These are phyloP conservation scores for Tetradesmus lagerheimii DNA, from an alignment of 139 green algal species.

Conservation along the genomic window DNA sequence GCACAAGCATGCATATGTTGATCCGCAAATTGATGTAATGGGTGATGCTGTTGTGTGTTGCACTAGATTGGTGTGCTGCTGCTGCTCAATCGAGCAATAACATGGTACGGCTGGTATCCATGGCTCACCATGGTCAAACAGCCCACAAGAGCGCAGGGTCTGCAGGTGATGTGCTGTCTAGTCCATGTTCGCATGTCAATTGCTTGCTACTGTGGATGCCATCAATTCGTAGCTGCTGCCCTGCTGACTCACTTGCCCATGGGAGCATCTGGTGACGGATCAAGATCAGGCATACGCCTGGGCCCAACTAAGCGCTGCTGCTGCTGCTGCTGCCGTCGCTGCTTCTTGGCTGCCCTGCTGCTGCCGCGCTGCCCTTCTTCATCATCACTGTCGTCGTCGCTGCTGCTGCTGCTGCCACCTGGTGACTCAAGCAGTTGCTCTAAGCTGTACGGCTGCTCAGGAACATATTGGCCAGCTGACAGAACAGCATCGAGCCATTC, in stretches of 20 bases:
- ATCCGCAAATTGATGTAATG: too few species aligned
- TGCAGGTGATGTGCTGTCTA: not conserved
- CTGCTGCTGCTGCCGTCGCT: not conserved
- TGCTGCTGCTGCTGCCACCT: not conserved
- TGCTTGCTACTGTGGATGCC: too few species aligned
- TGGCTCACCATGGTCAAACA: too few species aligned
- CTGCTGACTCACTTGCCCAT: constrained; percentile 32
- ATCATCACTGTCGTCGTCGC: not conserved
- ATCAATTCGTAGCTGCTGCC: too few species aligned
- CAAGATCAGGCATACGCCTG: constrained; percentile 30
- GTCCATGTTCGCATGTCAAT: too few species aligned
- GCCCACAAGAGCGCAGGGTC: not conserved
- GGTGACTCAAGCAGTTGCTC: not conserved
- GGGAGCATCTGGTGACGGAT: constrained; percentile 26
- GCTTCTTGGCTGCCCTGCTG: not conserved
- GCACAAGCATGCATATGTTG: not conserved
- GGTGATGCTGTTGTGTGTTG: not conserved
- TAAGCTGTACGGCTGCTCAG: constrained; percentile 30
- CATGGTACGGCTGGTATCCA: too few species aligned
- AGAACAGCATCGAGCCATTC: constrained; percentile 36
- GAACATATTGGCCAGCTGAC: not conserved
- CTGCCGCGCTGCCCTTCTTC: not conserved
- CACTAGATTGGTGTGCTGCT: not conserved
- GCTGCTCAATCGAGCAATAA: not conserved
- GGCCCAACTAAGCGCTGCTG: not conserved